A percentile compares a stretch with the other conserved stretches of the same genome.
Conservation (phyloP, 768 basidiomycete genomes). For the Phlegmacium glaucopus region DNA sequence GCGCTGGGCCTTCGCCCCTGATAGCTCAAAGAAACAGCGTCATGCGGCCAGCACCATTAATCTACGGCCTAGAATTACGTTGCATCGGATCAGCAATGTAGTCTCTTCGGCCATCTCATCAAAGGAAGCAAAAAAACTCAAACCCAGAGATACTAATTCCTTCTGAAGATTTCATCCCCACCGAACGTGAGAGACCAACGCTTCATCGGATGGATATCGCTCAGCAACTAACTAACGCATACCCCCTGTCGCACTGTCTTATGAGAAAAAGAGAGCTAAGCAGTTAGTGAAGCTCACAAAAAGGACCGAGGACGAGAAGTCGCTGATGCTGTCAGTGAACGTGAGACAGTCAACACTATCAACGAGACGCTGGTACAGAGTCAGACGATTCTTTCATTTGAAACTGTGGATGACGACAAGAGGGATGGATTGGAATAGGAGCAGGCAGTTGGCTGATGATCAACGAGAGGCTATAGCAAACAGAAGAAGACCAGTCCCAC, state of each 20-base stretch:
- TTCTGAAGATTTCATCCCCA: too few species aligned
- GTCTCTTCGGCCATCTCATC: too few species aligned
- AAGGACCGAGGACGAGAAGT: conserved; percentile 5
- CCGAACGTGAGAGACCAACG: conserved; percentile 13
- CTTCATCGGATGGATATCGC: conserved; percentile 27
- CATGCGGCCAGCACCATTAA: too few species aligned
- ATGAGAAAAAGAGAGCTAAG: conserved; percentile 23
- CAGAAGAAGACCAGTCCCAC: conserved; percentile 28
- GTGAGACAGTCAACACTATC: background rate
- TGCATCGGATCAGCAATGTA: too few species aligned
- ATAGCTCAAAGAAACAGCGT: too few species aligned
- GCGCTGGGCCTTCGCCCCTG: too few species aligned
- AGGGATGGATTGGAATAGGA: conserved; percentile 35
- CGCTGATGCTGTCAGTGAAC: background rate
- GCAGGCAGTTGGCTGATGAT: conserved; percentile 26
- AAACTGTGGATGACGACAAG: conserved; percentile 29
- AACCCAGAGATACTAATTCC: too few species aligned
- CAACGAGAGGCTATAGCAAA: conserved; percentile 24
- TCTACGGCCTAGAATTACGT: too few species aligned
- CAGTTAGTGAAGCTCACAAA: conserved; percentile 13
- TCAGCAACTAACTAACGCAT: conserved; percentile 39
- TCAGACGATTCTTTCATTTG: conserved; percentile 21
- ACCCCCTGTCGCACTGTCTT: conserved; percentile 38
- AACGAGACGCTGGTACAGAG: conserved; percentile 5
- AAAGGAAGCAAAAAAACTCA: too few species aligned